A percentile compares a stretch with the other conserved stretches of the same genome.
Evolutionary conservation across 2,329 filamentous ascomycete species (phyloP).

Genomic region (Leptographium lundbergii): DNA sequence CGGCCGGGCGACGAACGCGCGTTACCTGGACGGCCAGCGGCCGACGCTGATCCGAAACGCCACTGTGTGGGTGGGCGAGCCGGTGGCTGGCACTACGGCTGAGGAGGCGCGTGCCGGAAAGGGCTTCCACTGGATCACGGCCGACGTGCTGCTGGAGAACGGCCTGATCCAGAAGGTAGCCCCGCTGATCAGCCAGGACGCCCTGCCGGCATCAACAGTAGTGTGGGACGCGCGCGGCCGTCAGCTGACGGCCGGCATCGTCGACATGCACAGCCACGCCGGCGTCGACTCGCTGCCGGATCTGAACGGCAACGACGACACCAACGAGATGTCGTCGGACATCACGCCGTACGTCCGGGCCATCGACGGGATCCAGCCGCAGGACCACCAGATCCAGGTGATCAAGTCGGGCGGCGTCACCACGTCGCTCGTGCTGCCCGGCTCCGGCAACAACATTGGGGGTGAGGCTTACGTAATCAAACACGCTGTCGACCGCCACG

Average conservation of each 20-base stretch:
- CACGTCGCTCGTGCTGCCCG: slow-evolving; percentile 52
- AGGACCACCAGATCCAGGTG: slow-evolving; percentile 51
- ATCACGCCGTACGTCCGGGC: slow-evolving; percentile 57
- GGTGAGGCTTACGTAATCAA: slow-evolving; percentile 60
- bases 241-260: slow-evolving; percentile 51
- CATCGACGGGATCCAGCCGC: slow-evolving; percentile 50
- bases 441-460: slow-evolving; percentile 61
- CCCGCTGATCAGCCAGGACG: slow-evolving; percentile 23
- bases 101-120: slow-evolving; percentile 44
- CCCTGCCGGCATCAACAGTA: slow-evolving; percentile 32
- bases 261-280: slow-evolving; percentile 61
- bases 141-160: slow-evolving; percentile 48
- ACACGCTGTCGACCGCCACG: slow-evolving; percentile 46
- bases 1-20: slow-evolving; percentile 46
- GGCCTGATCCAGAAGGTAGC: slow-evolving; percentile 47
- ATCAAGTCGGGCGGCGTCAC: slow-evolving; percentile 66
- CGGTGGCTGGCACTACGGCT: slow-evolving; percentile 34
- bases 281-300: slow-evolving; percentile 45
- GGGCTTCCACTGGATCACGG: slow-evolving; percentile 45
- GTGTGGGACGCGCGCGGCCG: slow-evolving; percentile 47
- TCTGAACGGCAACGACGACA: slow-evolving; percentile 41
- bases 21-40: slow-evolving; percentile 44
- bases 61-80: slow-evolving; percentile 54
- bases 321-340: slow-evolving; percentile 50
- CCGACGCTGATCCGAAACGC: slow-evolving; percentile 54